Percentiles rank a stretch among this genome's conserved stretches.
Evolutionary conservation across 306 rosid genomes (phyloP).

Genomic region (Malus fusca): DNA sequence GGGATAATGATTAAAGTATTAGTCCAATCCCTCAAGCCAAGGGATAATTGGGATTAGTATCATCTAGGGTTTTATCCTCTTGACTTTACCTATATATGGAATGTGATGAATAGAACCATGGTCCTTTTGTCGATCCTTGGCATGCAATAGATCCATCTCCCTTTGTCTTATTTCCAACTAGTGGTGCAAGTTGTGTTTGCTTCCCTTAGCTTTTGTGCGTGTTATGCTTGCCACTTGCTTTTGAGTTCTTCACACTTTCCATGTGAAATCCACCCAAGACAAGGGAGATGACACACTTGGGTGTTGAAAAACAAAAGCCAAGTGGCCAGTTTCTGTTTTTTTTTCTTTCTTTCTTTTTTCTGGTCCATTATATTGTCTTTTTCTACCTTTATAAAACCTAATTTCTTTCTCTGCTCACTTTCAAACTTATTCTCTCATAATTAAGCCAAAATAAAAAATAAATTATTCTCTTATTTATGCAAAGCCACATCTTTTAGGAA

Average conservation of each 20-base stretch:
- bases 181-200: background rate
- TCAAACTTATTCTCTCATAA: background rate
- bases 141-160: background rate
- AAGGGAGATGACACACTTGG: background rate
- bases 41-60: background rate
- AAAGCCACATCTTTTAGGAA: background rate
- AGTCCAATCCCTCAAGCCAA: background rate
- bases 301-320: background rate
- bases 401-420: background rate
- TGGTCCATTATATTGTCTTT: background rate
- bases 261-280: background rate
- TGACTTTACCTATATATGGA: background rate
- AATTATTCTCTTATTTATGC: background rate
- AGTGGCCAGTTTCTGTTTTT: background rate
- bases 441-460: background rate
- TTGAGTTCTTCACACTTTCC: background rate
- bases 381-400: background rate
- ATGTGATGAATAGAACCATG: background rate
- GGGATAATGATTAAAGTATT: background rate
- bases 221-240: background rate
- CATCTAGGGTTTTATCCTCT: background rate
- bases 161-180: background rate
- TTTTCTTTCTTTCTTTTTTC: background rate
- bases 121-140: no score
- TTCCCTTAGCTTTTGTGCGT: background rate